Base-by-base conservation (phyloP, 2,329 filamentous ascomycete species). In the Coniella vitis region DNA sequence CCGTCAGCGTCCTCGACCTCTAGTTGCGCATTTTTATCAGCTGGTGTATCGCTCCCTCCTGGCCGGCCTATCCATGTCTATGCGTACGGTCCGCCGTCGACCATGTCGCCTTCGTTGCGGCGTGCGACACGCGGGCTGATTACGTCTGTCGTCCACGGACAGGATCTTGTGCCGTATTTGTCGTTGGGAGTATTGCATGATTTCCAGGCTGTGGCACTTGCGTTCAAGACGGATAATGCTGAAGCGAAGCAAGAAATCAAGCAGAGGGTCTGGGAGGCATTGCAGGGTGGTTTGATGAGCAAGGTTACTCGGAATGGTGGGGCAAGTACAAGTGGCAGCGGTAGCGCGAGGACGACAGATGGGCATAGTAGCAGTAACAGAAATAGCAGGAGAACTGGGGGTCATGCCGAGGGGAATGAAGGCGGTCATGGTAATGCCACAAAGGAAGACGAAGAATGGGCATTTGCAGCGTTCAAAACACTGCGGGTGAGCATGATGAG, bases 31-130 rank as follows among this genome's bases (percentile, higher is more conserved):
- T 29, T 29, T 47, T 49, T 29, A 31, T 51, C 48, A 25, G 45
- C 32, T 64, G 36, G 32, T 13, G 64, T 80, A 29, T 74, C 71
- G 16, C 72, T 90, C 0, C 86, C 86, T 0, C 58, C 82, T 0
- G 80, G 82, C 14, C 76, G 86, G 0, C 82, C 84, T 3, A 84
- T 90, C 17, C 86, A 90, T 57, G 86, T 89, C 12, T 90, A 87
- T 61, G 83, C 86, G 7, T 90, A 89, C 61, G 86, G 86, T 0
- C 82, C 86, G 2, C 85, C 86, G 0, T 79, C 84, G 0, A 84
- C 83, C 13, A 80, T 90, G 75, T 87, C 84, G 0, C 73, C 83
- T 0, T 78, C 81, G 2, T 73, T 90, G 7, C 79, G 85, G 37
- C 77, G 78, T 51, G 82, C 83, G 10, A 90, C 86, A 0, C 75